These are phyloP conservation scores for Firmiana major DNA, from an alignment of 345 rosid genomes.

Conservation along the genomic window DNA sequence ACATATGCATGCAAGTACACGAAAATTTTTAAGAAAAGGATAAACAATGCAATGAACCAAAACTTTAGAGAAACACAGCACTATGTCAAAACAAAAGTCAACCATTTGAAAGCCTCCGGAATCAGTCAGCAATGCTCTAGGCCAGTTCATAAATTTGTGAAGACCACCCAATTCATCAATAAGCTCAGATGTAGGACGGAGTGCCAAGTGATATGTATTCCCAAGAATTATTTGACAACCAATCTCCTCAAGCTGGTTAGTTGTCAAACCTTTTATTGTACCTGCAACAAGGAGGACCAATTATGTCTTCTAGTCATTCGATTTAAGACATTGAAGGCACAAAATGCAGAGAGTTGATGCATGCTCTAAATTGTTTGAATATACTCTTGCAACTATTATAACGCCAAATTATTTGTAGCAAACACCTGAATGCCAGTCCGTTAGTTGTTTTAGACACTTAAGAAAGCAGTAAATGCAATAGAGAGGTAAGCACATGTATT, in stretches of 20 bases:
- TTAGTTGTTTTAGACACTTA: not conserved
- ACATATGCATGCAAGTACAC: not conserved
- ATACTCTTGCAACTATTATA: not conserved
- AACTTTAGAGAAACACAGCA: slow-evolving; percentile 1
- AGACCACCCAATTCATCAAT: slow-evolving; percentile 77
- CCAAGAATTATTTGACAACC: slow-evolving; percentile 87
- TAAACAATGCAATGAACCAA: not conserved
- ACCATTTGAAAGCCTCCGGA: slow-evolving; percentile 96
- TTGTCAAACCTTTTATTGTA: slow-evolving; percentile 72
- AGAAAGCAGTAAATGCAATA: not conserved
- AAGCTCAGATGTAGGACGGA: slow-evolving; percentile 77
- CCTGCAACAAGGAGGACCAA: slow-evolving; percentile 39
- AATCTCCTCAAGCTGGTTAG: slow-evolving; percentile 77
- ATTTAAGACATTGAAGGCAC: not conserved
- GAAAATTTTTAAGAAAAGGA: not conserved
- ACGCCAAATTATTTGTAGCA: not conserved
- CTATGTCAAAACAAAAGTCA: slow-evolving; percentile 18
- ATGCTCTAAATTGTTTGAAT: not conserved
- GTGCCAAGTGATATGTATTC: slow-evolving; percentile 79
- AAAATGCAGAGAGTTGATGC: no score
- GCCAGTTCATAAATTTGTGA: slow-evolving; percentile 86
- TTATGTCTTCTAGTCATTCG: slow-evolving; percentile 1
- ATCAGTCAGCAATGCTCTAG: slow-evolving; percentile 75
- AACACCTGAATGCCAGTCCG: not conserved
- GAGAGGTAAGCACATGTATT: not conserved